phyloP scores from a whole-genome alignment of 768 basidiomycete genomes.

The Kwoniella newhampshirensis region DNA sequence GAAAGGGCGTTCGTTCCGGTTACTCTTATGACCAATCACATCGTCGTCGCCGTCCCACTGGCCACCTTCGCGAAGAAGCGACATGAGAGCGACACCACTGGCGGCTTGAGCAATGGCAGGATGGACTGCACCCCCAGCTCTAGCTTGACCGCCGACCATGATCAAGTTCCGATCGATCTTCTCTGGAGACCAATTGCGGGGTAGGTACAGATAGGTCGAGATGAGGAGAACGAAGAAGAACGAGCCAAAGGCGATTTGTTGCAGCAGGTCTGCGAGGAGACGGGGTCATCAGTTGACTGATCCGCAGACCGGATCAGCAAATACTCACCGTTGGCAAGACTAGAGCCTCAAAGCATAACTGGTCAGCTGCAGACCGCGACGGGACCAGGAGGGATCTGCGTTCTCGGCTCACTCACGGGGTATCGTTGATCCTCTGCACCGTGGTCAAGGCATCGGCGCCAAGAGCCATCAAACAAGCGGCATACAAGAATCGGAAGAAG shows the following conservation, averaged over 20 bases:
- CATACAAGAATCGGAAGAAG: constrained; percentile 33
- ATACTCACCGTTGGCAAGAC: constrained; percentile 9
- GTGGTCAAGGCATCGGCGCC: constrained; percentile 36
- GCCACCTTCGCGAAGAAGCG: constrained; percentile 38
- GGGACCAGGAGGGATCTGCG: background rate
- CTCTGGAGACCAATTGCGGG: constrained; percentile 20
- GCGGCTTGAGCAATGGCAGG: constrained; percentile 10
- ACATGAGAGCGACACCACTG: constrained; percentile 32
- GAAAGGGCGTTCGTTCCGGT: background rate
- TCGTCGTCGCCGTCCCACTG: constrained; percentile 39
- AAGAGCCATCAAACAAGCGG: constrained; percentile 17
- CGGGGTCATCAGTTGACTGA: background rate
- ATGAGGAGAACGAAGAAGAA: constrained; percentile 32
- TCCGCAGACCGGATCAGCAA: too few relatives aligned
- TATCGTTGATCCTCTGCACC: constrained; percentile 21
- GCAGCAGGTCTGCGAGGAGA: constrained; percentile 18
- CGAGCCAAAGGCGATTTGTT: constrained; percentile 20
- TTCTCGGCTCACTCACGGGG: constrained; percentile 18
- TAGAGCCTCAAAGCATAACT: too few relatives aligned
- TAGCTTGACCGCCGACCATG: constrained; percentile 23
- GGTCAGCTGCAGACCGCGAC: too few relatives aligned
- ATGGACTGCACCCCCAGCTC: background rate
- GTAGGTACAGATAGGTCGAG: constrained; percentile 33
- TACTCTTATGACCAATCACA: constrained; percentile 2
- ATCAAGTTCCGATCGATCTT: constrained; percentile 12